These are phyloP conservation scores for Epichloe amarillans DNA, from an alignment of 2,329 filamentous ascomycete species.

Conservation along the genomic window DNA sequence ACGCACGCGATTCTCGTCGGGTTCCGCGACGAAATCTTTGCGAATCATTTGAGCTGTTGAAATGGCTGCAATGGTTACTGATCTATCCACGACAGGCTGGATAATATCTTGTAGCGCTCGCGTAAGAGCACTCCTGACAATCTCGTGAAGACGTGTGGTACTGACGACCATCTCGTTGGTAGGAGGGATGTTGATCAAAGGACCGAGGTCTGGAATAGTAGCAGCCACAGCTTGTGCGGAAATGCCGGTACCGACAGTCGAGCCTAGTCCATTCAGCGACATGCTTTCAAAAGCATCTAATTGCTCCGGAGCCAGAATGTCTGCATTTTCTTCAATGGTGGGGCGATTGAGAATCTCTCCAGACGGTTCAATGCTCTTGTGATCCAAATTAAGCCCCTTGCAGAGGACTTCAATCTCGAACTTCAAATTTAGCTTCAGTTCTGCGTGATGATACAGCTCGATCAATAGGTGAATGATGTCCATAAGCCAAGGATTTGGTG, in stretches of 20 bases:
- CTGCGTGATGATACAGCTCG: constrained; percentile 85
- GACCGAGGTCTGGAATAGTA: constrained; percentile 71
- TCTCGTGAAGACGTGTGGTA: constrained; percentile 53
- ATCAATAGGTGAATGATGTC: constrained; percentile 85
- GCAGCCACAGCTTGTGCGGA: constrained; percentile 67
- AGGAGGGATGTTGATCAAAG: constrained; percentile 67
- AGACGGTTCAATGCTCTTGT: constrained; percentile 81
- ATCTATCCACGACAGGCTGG: constrained; percentile 90
- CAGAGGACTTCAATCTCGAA: constrained; percentile 98
- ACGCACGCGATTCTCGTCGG: constrained; percentile 75
- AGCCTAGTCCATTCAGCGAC: constrained; percentile 59
- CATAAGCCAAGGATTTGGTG: constrained; percentile 96
- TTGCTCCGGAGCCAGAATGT: constrained; percentile 49
- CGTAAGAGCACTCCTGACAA: constrained; percentile 75
- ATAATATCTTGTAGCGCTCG: constrained; percentile 93
- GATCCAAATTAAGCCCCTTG: constrained; percentile 81
- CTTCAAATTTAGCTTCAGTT: constrained; percentile 91
- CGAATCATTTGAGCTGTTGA: constrained; percentile 90
- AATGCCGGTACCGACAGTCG: constrained; percentile 57
- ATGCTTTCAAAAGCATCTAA: constrained; percentile 76
- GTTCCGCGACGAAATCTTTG: constrained; percentile 92
- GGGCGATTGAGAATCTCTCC: constrained; percentile 71
- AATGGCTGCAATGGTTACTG: constrained; percentile 94
- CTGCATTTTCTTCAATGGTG: constrained; percentile 46
- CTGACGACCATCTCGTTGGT: constrained; percentile 68